Base-by-base conservation (phyloP, 345 rosid species). In the Excoecaria agallocha region DNA sequence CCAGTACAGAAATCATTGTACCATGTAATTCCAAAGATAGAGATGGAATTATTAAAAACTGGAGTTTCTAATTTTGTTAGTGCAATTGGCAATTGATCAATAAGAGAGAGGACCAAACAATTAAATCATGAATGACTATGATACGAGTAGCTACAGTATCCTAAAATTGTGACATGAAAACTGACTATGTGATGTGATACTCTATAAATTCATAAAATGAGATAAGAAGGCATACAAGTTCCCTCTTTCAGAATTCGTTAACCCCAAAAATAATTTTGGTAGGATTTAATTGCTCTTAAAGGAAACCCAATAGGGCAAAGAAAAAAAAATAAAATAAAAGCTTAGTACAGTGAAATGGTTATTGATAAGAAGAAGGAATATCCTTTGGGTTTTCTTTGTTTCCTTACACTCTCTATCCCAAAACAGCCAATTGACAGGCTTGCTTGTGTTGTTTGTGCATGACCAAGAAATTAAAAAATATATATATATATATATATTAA, bases 331-430 rank as follows among this genome's bases (percentile, higher is more conserved):
- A 17, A 63, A 56, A 69, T 71, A 67, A 69, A 76, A 75, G 45
- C 16, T 1, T 54, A 57, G 78, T 70, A 63, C 72, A 60, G 70
- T 73, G 79, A 83, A 68, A 81, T 81, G 77, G 79, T 79, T 77
- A 72, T 82, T 83, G 76, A 72, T 54, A 66, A 69, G 66, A 71
- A 71, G 39, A 59, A 73, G 46, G 79, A 79, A 81, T 81, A 74
- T 76, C 72, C 69, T 30, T 30, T 30, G 30, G 30, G 30, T 30
- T 30, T 30, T 30, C 30, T 30, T 30, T 30, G 30, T 30, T 30
- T 30, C 30, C 30, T 30, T 30, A 30, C 30, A 30, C 30, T 30
- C 30, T 30, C 30, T 30, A 30, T 30, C 69, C 73, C 70, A 56
- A 70, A 72, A 65, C 72, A 77, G 73, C 82, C 81, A 64, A 76